These are phyloP conservation scores for Epicoccum nigrum DNA, from an alignment of 2,329 filamentous ascomycete genomes.

Conservation along the genomic window DNA sequence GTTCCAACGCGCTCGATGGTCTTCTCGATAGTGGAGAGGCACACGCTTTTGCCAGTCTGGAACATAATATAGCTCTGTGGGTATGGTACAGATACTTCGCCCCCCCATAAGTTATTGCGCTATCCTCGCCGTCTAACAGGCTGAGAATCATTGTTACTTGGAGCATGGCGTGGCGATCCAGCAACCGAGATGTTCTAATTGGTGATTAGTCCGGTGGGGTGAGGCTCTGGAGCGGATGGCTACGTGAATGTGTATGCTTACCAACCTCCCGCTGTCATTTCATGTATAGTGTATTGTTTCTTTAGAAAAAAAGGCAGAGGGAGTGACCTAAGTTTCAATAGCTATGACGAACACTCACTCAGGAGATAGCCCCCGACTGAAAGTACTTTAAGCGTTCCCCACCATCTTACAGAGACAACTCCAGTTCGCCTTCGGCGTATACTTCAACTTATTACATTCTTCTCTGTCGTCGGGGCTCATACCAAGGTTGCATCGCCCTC, in stretches of 20 bases:
- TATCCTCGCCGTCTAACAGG: too few species aligned
- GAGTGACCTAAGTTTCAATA: too few species aligned
- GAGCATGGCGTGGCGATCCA: neutral
- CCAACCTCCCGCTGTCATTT: neutral
- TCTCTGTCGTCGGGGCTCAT: conserved; percentile 26
- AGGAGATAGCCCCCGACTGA: neutral
- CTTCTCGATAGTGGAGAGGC: neutral
- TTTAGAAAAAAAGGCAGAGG: neutral
- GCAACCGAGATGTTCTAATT: neutral
- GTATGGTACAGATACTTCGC: neutral
- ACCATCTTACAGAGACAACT: conserved; percentile 19
- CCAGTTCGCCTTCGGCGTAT: conserved; percentile 9
- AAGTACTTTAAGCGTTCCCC: neutral
- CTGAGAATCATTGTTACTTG: neutral
- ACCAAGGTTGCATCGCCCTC: conserved; percentile 21
- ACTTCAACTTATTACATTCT: conserved; percentile 21
- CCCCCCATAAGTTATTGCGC: neutral
- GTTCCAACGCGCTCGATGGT: neutral
- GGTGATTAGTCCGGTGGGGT: neutral
- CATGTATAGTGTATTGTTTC: neutral
- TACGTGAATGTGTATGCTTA: neutral
- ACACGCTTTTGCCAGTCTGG: neutral
- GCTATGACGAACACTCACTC: neutral
- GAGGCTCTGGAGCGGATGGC: neutral
- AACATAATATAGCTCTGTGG: neutral